Percentiles rank a stretch among this genome's conserved stretches.
Conservation (phyloP, 257 asterid genomes). For the Anisodus acutangulus region DNA sequence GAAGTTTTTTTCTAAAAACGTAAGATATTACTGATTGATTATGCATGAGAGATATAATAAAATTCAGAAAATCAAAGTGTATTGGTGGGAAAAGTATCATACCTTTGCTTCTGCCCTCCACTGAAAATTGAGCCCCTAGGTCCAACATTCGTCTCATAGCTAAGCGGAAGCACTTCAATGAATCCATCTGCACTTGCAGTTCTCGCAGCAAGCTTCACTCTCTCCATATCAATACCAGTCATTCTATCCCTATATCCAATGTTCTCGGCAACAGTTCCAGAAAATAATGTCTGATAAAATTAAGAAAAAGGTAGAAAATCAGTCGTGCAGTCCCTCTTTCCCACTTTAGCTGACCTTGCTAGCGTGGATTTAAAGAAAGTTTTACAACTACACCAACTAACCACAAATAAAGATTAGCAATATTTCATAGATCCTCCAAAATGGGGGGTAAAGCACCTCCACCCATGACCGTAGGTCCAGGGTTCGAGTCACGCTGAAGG, state of each 20-base stretch:
- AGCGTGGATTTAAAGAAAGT: not conserved
- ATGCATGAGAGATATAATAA: not conserved
- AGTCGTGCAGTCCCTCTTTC: not conserved
- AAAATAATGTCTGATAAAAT: constrained; percentile 63
- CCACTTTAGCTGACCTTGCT: constrained; percentile 17
- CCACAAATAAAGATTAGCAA: not conserved
- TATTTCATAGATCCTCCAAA: constrained; percentile 37
- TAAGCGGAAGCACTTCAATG: constrained; percentile 65
- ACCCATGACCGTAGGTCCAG: no score
- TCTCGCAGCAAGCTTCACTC: constrained; percentile 76
- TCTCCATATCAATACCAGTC: constrained; percentile 72
- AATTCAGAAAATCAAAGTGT: not conserved
- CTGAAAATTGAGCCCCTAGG: constrained; percentile 92
- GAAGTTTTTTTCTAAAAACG: constrained; percentile 18
- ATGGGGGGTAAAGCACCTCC: no score
- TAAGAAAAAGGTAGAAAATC: not conserved
- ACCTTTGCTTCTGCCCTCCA: constrained; percentile 98
- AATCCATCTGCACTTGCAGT: constrained; percentile 91
- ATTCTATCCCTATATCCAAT: constrained; percentile 84
- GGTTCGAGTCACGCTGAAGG: no score
- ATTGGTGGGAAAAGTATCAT: constrained; percentile 16
- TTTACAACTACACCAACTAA: not conserved
- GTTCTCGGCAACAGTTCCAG: constrained; percentile 88
- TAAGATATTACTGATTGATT: not conserved
- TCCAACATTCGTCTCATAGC: constrained; percentile 71